Evolutionary conservation across 495 filamentous ascomycete genomes (phyloP).

Genomic region (Penicillium angulare): DNA sequence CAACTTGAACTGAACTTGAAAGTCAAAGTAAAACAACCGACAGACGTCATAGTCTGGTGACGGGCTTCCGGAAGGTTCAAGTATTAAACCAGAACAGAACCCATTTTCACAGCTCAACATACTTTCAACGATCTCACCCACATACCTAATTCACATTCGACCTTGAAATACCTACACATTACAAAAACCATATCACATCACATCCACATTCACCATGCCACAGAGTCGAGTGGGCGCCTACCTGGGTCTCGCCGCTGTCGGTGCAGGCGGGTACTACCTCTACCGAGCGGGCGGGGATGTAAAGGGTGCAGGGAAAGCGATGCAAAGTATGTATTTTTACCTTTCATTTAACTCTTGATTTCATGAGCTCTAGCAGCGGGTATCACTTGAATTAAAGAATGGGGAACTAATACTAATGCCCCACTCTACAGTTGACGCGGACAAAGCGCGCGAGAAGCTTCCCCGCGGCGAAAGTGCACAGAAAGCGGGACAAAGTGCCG

Average conservation of each 20-base stretch:
- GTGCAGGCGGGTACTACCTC: slow-evolving; percentile 82
- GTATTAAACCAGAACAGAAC: not conserved
- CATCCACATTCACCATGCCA: slow-evolving; percentile 33
- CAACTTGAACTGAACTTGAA: too few relatives aligned
- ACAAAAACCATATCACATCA: too few relatives aligned
- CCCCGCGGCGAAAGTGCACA: slow-evolving; percentile 49
- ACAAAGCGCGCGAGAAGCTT: slow-evolving; percentile 63
- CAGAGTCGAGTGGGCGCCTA: slow-evolving; percentile 55
- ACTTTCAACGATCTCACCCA: not conserved
- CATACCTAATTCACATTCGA: not conserved
- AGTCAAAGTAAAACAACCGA: not conserved
- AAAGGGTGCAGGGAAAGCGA: slow-evolving; percentile 75
- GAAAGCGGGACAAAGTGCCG: slow-evolving; percentile 49
- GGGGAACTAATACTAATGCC: slow-evolving; percentile 6
- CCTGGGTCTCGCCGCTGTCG: slow-evolving; percentile 62
- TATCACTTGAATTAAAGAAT: too few relatives aligned
- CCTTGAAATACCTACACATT: too few relatives aligned
- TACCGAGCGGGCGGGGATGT: slow-evolving; percentile 83
- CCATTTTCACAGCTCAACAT: not conserved
- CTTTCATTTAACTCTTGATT: not conserved
- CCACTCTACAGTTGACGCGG: slow-evolving; percentile 52
- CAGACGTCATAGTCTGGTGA: slow-evolving; percentile 23
- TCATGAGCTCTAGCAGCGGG: not conserved
- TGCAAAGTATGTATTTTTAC: slow-evolving; percentile 62
- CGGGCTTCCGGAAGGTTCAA: not conserved